Base-by-base conservation (phyloP, 2,329 filamentous ascomycete genomes). In the Claviceps sp. region DNA sequence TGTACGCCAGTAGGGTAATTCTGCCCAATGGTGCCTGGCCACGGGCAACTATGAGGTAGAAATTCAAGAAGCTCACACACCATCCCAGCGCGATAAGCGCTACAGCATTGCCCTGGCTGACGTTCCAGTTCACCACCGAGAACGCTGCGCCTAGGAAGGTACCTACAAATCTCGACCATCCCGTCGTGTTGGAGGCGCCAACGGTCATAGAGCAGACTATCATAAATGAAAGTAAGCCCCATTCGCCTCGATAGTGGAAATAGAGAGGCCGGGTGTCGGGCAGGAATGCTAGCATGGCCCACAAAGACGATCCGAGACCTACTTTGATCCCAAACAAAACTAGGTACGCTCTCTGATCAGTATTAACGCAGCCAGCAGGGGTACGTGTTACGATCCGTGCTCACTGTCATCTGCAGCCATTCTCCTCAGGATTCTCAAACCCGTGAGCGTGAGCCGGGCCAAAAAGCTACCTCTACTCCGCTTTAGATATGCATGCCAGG, bases 191-290 rank as follows among this genome's bases (percentile, higher is more conserved):
- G 34, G 88, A 87, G 7, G 89, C 87, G 20, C 90, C 90, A 29
- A 95, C 88, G 0, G 89, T 95, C 88, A 95, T 95, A 29, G 86
- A 88, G 65, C 88, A 95, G 22, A 96, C 90, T 62, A 95, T 80
- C 89, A 95, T 95, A 70, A 94, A 95, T 0, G 88, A 93, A 47
- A 95, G 69, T 4, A 96, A 73, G n/a, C 90, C 90, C 90, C 90
- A 96, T 71, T 96, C 90, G 36, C 89, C 88, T 60, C 89, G 77
- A 84, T 88, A 95, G 59, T 85, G 83, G 39, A 79, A 75, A 63
- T 95, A 96, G 23, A 83, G 75, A 0, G 85, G 83, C 51, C 87
- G 75, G 1, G 87, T 91, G 11, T 76, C 70, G 1, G 80, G 76
- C 29, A 95, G 73, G 61, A 94, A 96, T 2, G 89, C 83, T 56